phyloP scores from a whole-genome alignment of 306 rosid genomes.

The Quercus aquifolioides region DNA sequence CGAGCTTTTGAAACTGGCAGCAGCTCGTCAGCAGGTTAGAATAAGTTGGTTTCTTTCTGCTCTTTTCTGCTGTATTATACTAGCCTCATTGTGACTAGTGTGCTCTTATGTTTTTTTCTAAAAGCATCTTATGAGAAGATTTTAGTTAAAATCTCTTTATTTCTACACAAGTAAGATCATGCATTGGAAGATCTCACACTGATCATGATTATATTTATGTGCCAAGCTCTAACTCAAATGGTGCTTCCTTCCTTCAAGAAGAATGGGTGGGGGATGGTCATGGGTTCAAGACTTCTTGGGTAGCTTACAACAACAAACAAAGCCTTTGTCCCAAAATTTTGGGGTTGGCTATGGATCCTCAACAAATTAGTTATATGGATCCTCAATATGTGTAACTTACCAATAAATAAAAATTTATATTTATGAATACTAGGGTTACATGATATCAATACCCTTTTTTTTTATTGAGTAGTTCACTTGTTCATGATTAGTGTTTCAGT shows the following conservation, averaged over 20 bases:
- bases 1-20: constrained; percentile 91
- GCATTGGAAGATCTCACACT: background rate
- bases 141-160: background rate
- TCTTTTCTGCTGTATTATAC: background rate
- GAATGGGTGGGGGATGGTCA: too few relatives aligned
- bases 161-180: background rate
- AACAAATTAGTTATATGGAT: too few relatives aligned
- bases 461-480: background rate
- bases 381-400: too few relatives aligned
- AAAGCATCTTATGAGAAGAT: background rate
- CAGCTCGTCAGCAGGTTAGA: constrained; percentile 92
- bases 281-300: too few relatives aligned
- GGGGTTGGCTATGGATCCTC: too few relatives aligned
- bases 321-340: too few relatives aligned
- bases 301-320: too few relatives aligned
- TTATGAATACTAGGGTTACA: background rate
- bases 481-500: background rate
- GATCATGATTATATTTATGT: background rate
- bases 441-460: background rate
- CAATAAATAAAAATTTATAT: background rate
- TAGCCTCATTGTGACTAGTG: background rate
- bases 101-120: background rate
- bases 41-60: constrained; percentile 14
- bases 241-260: too few relatives aligned
- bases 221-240: too few relatives aligned